Conservation (phyloP, 371 early-diverging fungal genomes). For the Apophysomyces sp. region DNA sequence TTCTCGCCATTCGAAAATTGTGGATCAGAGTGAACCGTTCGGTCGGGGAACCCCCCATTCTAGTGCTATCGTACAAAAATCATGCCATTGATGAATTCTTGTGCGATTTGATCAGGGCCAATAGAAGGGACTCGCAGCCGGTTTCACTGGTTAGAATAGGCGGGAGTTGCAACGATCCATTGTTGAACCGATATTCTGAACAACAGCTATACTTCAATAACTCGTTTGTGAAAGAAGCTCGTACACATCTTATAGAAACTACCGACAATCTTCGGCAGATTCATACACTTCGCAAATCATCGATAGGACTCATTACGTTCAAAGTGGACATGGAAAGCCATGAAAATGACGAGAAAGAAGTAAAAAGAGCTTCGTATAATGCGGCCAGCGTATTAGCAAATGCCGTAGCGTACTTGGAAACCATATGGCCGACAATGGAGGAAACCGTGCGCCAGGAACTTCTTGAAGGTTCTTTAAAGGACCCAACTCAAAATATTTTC, state of each 20-base stretch:
- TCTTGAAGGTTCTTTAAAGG: not conserved
- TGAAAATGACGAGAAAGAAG: not conserved
- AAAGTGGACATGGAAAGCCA: not conserved
- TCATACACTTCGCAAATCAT: not conserved
- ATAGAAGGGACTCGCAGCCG: not conserved
- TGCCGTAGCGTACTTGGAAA: not conserved
- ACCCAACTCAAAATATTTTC: not conserved
- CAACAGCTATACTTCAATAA: not conserved
- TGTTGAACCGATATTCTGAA: not conserved
- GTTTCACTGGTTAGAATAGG: not conserved
- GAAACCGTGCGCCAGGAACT: not conserved
- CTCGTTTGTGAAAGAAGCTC: not conserved
- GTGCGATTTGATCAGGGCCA: not conserved
- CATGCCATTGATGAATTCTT: not conserved
- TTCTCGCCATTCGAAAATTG: not conserved
- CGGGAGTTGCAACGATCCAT: not conserved
- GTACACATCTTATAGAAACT: not conserved
- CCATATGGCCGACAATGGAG: not conserved
- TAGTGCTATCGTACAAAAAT: not conserved
- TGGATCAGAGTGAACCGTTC: not conserved
- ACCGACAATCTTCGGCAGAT: not conserved
- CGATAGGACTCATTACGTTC: not conserved
- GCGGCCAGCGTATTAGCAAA: not conserved
- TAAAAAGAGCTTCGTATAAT: not conserved
- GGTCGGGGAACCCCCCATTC: not conserved